Conservation (phyloP, 441 rosid species). For the Erysimum cheiri region DNA sequence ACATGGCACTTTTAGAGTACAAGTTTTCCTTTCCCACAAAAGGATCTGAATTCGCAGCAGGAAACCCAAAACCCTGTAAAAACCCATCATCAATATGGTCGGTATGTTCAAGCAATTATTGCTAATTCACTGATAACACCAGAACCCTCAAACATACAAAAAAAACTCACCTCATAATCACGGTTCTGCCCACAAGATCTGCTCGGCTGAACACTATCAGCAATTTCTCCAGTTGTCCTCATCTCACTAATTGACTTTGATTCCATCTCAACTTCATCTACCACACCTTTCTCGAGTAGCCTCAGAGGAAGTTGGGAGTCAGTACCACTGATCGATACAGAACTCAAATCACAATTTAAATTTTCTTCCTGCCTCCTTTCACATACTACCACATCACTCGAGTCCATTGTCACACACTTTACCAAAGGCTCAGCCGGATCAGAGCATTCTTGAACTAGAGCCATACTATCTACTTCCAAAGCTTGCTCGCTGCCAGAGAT, state of each 20-base stretch:
- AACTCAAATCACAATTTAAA: slow-evolving; percentile 37
- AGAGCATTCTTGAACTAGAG: slow-evolving; percentile 42
- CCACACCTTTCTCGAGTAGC: slow-evolving; percentile 44
- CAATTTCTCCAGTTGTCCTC: slow-evolving; percentile 44
- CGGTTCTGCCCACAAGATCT: slow-evolving; percentile 53
- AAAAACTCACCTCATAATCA: slow-evolving; percentile 61
- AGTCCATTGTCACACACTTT: slow-evolving; percentile 48
- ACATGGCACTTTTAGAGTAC: slow-evolving; percentile 51
- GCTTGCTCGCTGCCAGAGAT: slow-evolving; percentile 39
- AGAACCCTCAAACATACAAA: slow-evolving; percentile 49
- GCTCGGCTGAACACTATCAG: slow-evolving; percentile 45
- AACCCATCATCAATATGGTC: slow-evolving; percentile 54
- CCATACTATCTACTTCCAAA: slow-evolving; percentile 42
- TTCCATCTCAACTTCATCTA: slow-evolving; percentile 51
- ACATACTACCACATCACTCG: slow-evolving; percentile 38
- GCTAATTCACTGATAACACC: slow-evolving; percentile 44
- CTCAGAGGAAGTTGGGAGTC: slow-evolving; percentile 40
- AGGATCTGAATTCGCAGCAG: slow-evolving; percentile 49
- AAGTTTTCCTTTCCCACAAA: slow-evolving; percentile 49
- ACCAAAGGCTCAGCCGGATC: slow-evolving; percentile 46
- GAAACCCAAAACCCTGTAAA: slow-evolving; percentile 56
- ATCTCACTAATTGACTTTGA: slow-evolving; percentile 48
- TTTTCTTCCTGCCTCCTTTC: slow-evolving; percentile 40
- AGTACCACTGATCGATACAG: slow-evolving; percentile 43
- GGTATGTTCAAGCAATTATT: slow-evolving; percentile 39